These are phyloP conservation scores for Ophiognomonia clavigignenti-juglandacearum DNA, from an alignment of 2,329 filamentous ascomycete genomes.

Conservation along the genomic window DNA sequence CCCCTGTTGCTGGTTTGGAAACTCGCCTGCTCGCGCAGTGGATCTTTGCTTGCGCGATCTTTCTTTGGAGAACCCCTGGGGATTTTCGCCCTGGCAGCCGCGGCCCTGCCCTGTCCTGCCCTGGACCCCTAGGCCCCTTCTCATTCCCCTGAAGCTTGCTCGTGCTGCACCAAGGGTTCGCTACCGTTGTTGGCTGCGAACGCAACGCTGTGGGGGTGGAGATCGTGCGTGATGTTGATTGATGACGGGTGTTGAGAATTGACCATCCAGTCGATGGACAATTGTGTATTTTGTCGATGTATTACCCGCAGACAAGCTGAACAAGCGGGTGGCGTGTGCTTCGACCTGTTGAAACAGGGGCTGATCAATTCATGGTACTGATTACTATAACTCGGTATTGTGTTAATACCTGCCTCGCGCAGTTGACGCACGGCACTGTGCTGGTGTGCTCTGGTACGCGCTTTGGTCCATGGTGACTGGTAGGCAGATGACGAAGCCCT, in stretches of 20 bases:
- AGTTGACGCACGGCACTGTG: too few relatives aligned
- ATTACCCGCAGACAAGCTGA: constrained; percentile 5
- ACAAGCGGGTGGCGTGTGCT: not conserved
- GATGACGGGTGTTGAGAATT: constrained; percentile 1
- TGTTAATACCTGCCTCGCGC: too few relatives aligned
- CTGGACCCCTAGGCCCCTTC: constrained; percentile 4
- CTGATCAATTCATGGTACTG: not conserved
- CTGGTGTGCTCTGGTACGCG: too few relatives aligned
- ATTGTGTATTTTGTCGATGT: not conserved
- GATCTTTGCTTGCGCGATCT: constrained; percentile 17
- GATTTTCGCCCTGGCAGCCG: not conserved
- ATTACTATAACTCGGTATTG: not conserved
- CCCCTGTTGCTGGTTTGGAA: constrained; percentile 13
- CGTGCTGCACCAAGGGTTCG: constrained; percentile 7
- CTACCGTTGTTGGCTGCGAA: constrained; percentile 8
- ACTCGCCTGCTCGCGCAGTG: constrained; percentile 12
- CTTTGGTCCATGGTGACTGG: not conserved
- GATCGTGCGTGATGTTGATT: not conserved
- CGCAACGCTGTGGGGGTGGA: constrained; percentile 1
- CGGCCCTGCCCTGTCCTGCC: constrained; percentile 14
- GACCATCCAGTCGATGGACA: not conserved
- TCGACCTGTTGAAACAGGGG: constrained; percentile 13
- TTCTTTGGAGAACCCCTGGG: constrained; percentile 16
- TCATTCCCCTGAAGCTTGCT: constrained; percentile 14
- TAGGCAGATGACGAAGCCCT: constrained; percentile 2